Evolutionary conservation across 371 early-diverging fungal genomes (phyloP), one percentile per base, ranked within the genome.

Genomic region (Hamiltosporidium tvaerminnensis): DNA sequence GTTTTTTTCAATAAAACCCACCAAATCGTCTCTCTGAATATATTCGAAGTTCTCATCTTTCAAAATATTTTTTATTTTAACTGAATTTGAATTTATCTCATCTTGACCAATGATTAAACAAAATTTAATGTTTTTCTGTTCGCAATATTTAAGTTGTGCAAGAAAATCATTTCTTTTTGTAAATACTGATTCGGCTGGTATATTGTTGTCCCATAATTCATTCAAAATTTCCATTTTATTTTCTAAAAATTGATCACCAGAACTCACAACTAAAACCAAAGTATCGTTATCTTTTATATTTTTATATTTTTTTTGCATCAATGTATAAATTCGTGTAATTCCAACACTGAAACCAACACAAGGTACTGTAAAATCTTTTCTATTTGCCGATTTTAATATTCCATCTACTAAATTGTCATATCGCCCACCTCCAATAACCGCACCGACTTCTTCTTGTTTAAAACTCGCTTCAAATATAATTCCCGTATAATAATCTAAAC

Each of bases 401-500:
- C 88, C 89, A 49, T 89, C 90, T 1, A 95, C 95, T 67, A 97
- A 82, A 59, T 90, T 85, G 71, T 97, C 98, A 78, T 97, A 97
- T 54, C 98, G 87, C 16, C 98, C 98, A 67, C 98, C 98, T 1
- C 91, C 95, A 36, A 92, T 89, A 63, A 97, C 85, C 2, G 95
- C 92, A n/a, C 98, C 96, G 23, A 93, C 85, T 35, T 69, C 61
- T 16, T 37, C 36, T 37, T 39, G 16, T 48, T 67, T 66, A 39
- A 89, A 82, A 16, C 90, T 86, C 10, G 91, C 98, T 78, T 97
- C 98, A 74, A 93, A 89, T 68, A 97, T 92, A 60, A 95, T 84
- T 36, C 98, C 98, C 30, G 98, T 97, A 81, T 97, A 97, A 76
- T 97, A 97, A 74, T 94, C 95, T 53, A 95, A 77, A 16, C 98